phyloP scores from a whole-genome alignment of 108 stramenopile genomes.

The Chaetoceros tenuissimus region DNA sequence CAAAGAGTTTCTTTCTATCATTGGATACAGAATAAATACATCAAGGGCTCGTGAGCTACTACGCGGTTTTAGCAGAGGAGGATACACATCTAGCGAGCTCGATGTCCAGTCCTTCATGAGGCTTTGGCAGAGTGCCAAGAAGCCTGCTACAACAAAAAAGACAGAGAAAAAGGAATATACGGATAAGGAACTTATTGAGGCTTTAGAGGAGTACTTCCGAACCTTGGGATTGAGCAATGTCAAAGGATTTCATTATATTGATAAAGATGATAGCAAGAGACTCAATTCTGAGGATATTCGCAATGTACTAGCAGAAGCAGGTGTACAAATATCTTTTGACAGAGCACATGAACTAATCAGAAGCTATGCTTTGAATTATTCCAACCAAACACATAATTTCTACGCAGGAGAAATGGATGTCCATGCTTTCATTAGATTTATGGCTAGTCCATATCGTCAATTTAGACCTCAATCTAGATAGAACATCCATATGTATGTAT shows the following conservation, averaged over 20 bases:
- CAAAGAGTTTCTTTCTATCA: too few relatives aligned
- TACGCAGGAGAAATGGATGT: background rate
- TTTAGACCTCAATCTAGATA: too few relatives aligned
- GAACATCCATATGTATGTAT: too few relatives aligned
- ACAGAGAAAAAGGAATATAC: too few relatives aligned
- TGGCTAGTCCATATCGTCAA: background rate
- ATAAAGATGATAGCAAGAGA: background rate
- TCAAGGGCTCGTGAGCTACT: too few relatives aligned
- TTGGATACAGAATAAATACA: too few relatives aligned
- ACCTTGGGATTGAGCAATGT: background rate
- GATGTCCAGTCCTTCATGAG: too few relatives aligned
- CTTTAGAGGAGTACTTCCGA: background rate
- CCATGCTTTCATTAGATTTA: background rate
- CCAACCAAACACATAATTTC: too few relatives aligned
- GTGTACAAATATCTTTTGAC: background rate
- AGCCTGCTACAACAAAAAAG: too few relatives aligned
- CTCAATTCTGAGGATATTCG: background rate
- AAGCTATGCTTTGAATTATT: background rate
- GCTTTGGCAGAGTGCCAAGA: too few relatives aligned
- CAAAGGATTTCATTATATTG: background rate
- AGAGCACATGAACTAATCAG: background rate
- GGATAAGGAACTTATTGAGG: background rate
- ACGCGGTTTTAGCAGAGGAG: too few relatives aligned
- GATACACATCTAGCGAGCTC: too few relatives aligned
- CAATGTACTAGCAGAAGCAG: background rate